phyloP scores from a whole-genome alignment of 805 yeast genomes.

The Kluyveromyces wickerhamii region DNA sequence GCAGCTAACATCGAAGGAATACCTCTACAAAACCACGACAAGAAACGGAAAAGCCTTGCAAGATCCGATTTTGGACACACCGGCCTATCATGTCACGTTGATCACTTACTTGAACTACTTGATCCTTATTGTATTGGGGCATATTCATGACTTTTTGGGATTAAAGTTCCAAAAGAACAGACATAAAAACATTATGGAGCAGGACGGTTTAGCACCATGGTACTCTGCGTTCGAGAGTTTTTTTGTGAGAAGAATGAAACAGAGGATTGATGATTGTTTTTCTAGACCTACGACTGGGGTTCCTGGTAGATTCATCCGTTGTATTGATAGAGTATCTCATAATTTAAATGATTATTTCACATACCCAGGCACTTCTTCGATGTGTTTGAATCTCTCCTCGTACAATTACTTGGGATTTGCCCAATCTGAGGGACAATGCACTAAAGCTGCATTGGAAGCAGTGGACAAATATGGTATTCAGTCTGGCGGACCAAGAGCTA shows the following conservation, averaged over 20 bases:
- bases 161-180: slow-evolving; percentile 58
- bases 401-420: slow-evolving; percentile 97
- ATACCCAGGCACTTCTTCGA: slow-evolving; percentile 67
- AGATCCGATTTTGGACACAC: slow-evolving; percentile 67
- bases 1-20: slow-evolving; percentile 51
- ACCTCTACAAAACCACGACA: slow-evolving; percentile 53
- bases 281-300: slow-evolving; percentile 96
- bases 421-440: slow-evolving; percentile 87
- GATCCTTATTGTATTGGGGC: slow-evolving; percentile 80
- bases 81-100: slow-evolving; percentile 71
- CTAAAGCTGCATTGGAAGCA: slow-evolving; percentile 60
- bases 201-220: slow-evolving; percentile 93
- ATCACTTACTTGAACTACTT: slow-evolving; percentile 82
- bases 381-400: slow-evolving; percentile 79
- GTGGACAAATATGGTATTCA: slow-evolving; percentile 69
- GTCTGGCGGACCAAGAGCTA: slow-evolving; percentile 67
- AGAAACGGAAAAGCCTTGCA: slow-evolving; percentile 49
- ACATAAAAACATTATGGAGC: slow-evolving; percentile 60
- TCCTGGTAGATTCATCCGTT: slow-evolving; percentile 84
- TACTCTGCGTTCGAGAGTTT: slow-evolving; percentile 89
- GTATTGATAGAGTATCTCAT: slow-evolving; percentile 69
- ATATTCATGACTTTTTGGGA: slow-evolving; percentile 82
- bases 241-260: slow-evolving; percentile 85
- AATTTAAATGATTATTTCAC: slow-evolving; percentile 58
- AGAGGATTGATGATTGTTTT: slow-evolving; percentile 88